phyloP scores from a whole-genome alignment of 2,329 filamentous ascomycete species.

The Arachnomyces sp. region DNA sequence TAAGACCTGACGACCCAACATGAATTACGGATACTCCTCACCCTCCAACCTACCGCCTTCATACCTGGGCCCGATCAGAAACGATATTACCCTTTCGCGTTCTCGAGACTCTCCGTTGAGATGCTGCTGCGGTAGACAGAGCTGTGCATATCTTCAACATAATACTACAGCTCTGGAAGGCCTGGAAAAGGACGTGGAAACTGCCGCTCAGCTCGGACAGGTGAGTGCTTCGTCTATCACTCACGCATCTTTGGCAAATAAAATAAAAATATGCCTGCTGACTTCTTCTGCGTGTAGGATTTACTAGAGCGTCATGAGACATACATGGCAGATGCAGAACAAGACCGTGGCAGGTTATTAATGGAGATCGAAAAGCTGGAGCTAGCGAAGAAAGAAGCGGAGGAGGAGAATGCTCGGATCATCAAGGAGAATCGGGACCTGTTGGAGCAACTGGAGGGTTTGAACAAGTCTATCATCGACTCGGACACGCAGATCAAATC shows the following conservation, averaged over 20 bases:
- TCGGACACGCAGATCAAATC: slow-evolving; percentile 73
- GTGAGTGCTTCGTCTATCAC: slow-evolving; percentile 51
- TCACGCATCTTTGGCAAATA: slow-evolving; percentile 17
- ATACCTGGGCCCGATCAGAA: background rate
- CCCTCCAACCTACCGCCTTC: background rate
- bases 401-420: slow-evolving; percentile 66
- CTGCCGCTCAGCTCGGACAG: slow-evolving; percentile 82
- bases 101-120: slow-evolving; percentile 18
- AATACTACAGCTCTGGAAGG: slow-evolving; percentile 71
- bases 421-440: slow-evolving; percentile 77
- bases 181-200: slow-evolving; percentile 80
- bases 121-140: slow-evolving; percentile 79
- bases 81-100: slow-evolving; percentile 1
- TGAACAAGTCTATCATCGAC: slow-evolving; percentile 71
- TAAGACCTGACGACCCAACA: background rate
- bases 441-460: slow-evolving; percentile 72
- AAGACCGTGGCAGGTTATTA: slow-evolving; percentile 67
- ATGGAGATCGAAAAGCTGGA: slow-evolving; percentile 70
- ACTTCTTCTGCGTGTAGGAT: slow-evolving; percentile 51
- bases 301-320: slow-evolving; percentile 86
- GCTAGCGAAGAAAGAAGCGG: slow-evolving; percentile 62
- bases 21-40: background rate
- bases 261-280: slow-evolving; percentile 22
- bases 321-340: slow-evolving; percentile 87
- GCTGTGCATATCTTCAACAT: slow-evolving; percentile 74